These are phyloP conservation scores for Apiotrichum montevideense DNA, from an alignment of 1,284 basidiomycete genomes.

Conservation along the genomic window DNA sequence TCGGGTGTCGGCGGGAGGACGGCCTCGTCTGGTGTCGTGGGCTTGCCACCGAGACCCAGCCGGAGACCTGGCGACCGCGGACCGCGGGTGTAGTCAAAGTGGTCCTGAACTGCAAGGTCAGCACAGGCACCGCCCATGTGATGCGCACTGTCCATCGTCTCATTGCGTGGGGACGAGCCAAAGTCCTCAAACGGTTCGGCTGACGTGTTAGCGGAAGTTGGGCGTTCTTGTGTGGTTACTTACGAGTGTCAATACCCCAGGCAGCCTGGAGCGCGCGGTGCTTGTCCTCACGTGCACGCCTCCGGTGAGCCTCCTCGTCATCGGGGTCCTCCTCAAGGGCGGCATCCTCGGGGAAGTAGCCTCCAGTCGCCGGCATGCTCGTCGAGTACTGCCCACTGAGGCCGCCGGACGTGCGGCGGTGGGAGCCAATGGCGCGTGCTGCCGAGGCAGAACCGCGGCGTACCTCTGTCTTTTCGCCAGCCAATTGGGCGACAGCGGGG, in stretches of 20 bases:
- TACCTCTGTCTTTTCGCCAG: neutral
- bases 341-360: constrained; percentile 37
- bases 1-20: constrained; percentile 6
- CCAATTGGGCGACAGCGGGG: neutral
- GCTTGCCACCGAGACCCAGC: neutral
- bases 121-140: neutral
- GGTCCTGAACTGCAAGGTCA: constrained; percentile 20
- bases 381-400: constrained; percentile 45
- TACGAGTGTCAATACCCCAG: constrained; percentile 47
- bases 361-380: constrained; percentile 40
- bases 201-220: constrained; percentile 19
- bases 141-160: constrained; percentile 28
- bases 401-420: constrained; percentile 32
- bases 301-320: constrained; percentile 33
- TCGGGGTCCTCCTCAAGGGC: constrained; percentile 8
- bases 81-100: constrained; percentile 8
- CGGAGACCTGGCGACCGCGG: constrained; percentile 36
- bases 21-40: neutral
- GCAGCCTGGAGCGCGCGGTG: constrained; percentile 44
- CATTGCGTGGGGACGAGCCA: constrained; percentile 38
- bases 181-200: constrained; percentile 48
- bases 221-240: constrained; percentile 10
- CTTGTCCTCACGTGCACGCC: constrained; percentile 42
- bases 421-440: constrained; percentile 4
- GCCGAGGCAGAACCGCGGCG: constrained; percentile 4